These are phyloP conservation scores for Penstemon barbatus DNA, from an alignment of 257 asterid species.

Conservation along the genomic window DNA sequence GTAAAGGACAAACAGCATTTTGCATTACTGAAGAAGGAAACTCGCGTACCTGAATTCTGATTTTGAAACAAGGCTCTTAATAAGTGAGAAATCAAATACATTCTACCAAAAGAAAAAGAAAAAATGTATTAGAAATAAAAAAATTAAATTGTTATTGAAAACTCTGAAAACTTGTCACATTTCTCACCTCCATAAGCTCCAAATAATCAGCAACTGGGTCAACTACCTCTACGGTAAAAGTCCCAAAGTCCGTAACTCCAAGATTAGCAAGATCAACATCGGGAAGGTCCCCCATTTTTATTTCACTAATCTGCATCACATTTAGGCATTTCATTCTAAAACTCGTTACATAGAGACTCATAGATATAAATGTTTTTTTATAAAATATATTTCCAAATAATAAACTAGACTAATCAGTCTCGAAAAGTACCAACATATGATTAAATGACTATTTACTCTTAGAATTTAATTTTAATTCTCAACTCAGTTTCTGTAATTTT, in stretches of 20 bases:
- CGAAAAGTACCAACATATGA: background rate
- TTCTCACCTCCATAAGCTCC: slow-evolving; percentile 93
- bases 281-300: slow-evolving; percentile 75
- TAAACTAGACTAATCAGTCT: slow-evolving; percentile 5
- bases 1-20: background rate
- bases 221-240: slow-evolving; percentile 78
- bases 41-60: slow-evolving; percentile 74
- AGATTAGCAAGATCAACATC: slow-evolving; percentile 74
- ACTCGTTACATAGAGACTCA: background rate
- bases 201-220: slow-evolving; percentile 93
- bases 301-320: slow-evolving; percentile 77
- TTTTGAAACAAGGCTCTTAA: slow-evolving; percentile 66
- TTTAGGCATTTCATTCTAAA: slow-evolving; percentile 29
- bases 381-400: background rate
- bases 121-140: background rate
- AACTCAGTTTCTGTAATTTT: too few species aligned
- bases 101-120: slow-evolving; percentile 50
- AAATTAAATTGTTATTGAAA: background rate
- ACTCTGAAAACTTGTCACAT: slow-evolving; percentile 13
- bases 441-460: too few species aligned
- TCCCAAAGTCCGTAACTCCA: slow-evolving; percentile 62
- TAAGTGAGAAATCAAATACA: slow-evolving; percentile 87
- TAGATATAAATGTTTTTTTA: background rate
- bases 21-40: slow-evolving; percentile 4
- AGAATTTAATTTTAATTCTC: too few species aligned